phyloP scores from a whole-genome alignment of 2,329 filamentous ascomycete genomes.

The Aspergillus oerlinghausenensis region DNA sequence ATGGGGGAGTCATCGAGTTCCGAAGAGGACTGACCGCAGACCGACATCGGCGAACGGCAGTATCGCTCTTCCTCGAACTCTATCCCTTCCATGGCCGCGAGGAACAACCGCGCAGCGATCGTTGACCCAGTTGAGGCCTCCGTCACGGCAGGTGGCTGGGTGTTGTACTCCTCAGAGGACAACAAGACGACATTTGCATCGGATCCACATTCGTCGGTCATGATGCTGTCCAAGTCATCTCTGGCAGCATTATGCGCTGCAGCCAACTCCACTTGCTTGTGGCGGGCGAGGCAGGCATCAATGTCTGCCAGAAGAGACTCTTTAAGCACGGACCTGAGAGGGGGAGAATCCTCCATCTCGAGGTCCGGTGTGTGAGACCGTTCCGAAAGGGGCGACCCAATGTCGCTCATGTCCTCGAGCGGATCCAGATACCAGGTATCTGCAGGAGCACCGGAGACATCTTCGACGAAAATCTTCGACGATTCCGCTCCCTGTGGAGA shows the following conservation, averaged over 20 bases:
- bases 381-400: constrained; percentile 10
- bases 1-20: background rate
- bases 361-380: constrained; percentile 6
- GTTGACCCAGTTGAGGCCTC: background rate
- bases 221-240: background rate
- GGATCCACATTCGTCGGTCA: background rate
- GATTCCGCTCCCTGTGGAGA: background rate
- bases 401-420: constrained; percentile 7
- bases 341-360: background rate
- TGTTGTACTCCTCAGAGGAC: background rate
- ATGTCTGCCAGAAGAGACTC: constrained; percentile 1
- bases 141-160: background rate
- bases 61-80: background rate
- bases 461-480: background rate
- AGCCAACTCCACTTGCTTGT: constrained; percentile 3
- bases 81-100: background rate
- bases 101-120: background rate
- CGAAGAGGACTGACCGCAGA: background rate
- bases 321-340: background rate
- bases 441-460: background rate
- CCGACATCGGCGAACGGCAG: background rate
- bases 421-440: background rate
- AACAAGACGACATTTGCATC: background rate
- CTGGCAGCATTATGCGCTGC: background rate
- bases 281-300: constrained; percentile 2